These are phyloP conservation scores for Metschnikowia lachancei DNA, from an alignment of 805 yeast species.

Conservation along the genomic window DNA sequence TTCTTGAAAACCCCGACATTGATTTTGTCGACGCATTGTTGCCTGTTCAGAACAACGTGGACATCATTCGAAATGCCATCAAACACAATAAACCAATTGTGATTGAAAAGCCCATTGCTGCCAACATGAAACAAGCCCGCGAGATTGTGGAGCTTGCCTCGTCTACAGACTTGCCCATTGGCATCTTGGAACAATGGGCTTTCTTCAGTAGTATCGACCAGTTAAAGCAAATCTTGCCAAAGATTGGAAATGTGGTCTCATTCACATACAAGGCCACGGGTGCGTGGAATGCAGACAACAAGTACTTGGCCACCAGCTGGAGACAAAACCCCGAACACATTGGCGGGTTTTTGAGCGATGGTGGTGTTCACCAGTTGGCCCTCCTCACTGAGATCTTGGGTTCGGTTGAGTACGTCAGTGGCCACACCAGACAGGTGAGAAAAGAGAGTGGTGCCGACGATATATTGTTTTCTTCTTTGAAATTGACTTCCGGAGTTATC, in stretches of 20 bases:
- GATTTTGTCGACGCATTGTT: conserved; percentile 81
- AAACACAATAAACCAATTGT: conserved; percentile 73
- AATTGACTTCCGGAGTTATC: conserved; percentile 58
- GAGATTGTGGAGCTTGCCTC: conserved; percentile 70
- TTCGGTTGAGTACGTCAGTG: conserved; percentile 64
- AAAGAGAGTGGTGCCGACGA: conserved; percentile 80
- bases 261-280: conserved; percentile 77
- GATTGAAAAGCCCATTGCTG: conserved; percentile 92
- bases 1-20: conserved; percentile 61
- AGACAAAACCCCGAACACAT: conserved; percentile 86
- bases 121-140: conserved; percentile 73
- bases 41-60: conserved; percentile 81
- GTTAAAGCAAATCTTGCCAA: conserved; percentile 54
- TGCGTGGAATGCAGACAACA: conserved; percentile 57
- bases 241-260: conserved; percentile 70
- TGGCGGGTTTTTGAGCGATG: conserved; percentile 91
- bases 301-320: conserved; percentile 75
- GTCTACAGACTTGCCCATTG: conserved; percentile 62
- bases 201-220: conserved; percentile 58
- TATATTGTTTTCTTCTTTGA: conserved; percentile 67
- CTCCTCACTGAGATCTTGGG: conserved; percentile 81
- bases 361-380: conserved; percentile 96
- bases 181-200: conserved; percentile 84
- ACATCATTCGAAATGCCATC: conserved; percentile 66
- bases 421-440: conserved; percentile 73